Evolutionary conservation across 2,329 filamentous ascomycete genomes (phyloP).

Genomic region (Paraphaeosphaeria minitans): DNA sequence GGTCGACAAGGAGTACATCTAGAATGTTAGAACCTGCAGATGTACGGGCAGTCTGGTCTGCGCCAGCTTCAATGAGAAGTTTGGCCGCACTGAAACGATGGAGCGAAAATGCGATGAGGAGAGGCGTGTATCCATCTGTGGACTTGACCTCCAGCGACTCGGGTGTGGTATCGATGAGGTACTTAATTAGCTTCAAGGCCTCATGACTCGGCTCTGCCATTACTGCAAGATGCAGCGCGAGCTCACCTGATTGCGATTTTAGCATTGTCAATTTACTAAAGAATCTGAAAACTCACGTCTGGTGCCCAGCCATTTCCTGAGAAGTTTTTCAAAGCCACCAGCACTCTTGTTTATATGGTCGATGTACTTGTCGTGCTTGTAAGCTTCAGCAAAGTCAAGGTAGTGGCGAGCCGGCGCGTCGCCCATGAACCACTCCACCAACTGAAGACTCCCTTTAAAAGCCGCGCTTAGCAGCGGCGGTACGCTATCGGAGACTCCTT

Average conservation of each 20-base stretch:
- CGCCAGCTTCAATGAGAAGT: slow-evolving; percentile 69
- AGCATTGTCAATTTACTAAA: slow-evolving; percentile 6
- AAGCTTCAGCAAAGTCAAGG: slow-evolving; percentile 67
- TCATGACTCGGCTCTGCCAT: slow-evolving; percentile 44
- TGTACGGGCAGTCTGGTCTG: slow-evolving; percentile 71
- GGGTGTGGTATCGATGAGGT: slow-evolving; percentile 68
- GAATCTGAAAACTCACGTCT: slow-evolving; percentile 56
- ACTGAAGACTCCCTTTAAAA: slow-evolving; percentile 63
- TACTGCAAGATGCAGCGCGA: slow-evolving; percentile 67
- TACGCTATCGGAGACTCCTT: slow-evolving; percentile 39
- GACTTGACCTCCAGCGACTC: slow-evolving; percentile 67
- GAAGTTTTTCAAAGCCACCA: slow-evolving; percentile 67
- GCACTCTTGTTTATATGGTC: slow-evolving; percentile 64
- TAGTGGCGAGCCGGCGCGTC: slow-evolving; percentile 72
- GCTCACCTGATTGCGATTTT: slow-evolving; percentile 55
- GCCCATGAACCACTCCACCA: slow-evolving; percentile 77
- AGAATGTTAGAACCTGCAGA: slow-evolving; percentile 68
- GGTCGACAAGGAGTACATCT: slow-evolving; percentile 58
- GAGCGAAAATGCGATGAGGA: slow-evolving; percentile 68
- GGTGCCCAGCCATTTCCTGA: slow-evolving; percentile 66
- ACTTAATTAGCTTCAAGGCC: slow-evolving; percentile 64
- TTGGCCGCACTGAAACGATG: slow-evolving; percentile 61
- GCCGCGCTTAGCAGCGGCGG: slow-evolving; percentile 68
- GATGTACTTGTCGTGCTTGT: slow-evolving; percentile 66
- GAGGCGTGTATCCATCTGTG: slow-evolving; percentile 64